Base-by-base conservation (phyloP, 306 rosid genomes). In the Argentina anserina region DNA sequence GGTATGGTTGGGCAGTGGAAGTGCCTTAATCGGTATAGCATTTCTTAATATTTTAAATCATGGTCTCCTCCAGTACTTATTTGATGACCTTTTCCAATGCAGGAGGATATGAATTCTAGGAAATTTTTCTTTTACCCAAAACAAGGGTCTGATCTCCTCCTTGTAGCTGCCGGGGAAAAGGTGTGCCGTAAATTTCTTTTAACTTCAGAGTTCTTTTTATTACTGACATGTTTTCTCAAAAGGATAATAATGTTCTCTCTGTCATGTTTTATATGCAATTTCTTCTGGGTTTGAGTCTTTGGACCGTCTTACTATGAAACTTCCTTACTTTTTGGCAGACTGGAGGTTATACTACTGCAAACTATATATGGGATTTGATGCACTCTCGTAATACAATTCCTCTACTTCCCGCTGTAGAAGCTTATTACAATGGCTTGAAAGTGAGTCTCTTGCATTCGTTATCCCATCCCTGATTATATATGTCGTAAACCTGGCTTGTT, bases 301-400 rank as follows among this genome's bases (percentile, higher is more conserved):
- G 65, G 21, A 67, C 47, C 9, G 60, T 43, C 45, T 45, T 43
- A 10, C 41, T 21, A 12, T n/a, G 20, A 67, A 41, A 15, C 67
- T 80, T 26, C 14, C 46, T 1, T 40, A 12, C 55, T 67, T 73
- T 69, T 31, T 61, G 63, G 70, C 83, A 94, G 99, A 84, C 90
- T 7, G 99, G 99, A 56, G 97, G 96, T 67, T 94, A 94, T 71
- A 83, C 90, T 11, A 83, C 82, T 75, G 99, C 97, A 45, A 94
- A 94, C 89, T 90, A 77, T 81, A 67, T 94, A 73, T 91, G 97
- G 99, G 99, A 94, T 83, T 69, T 88, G 80, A 82, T 94, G 97
- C 93, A 65, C 79, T 83, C 87, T 29, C 95, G 95, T 55, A 84
- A 74, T 0, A 0, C 79, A 0, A 3, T 2, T 69, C 97, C 97